Conservation (phyloP, 2,329 filamentous ascomycete genomes). For the Phyllosticta paracitricarpa region DNA sequence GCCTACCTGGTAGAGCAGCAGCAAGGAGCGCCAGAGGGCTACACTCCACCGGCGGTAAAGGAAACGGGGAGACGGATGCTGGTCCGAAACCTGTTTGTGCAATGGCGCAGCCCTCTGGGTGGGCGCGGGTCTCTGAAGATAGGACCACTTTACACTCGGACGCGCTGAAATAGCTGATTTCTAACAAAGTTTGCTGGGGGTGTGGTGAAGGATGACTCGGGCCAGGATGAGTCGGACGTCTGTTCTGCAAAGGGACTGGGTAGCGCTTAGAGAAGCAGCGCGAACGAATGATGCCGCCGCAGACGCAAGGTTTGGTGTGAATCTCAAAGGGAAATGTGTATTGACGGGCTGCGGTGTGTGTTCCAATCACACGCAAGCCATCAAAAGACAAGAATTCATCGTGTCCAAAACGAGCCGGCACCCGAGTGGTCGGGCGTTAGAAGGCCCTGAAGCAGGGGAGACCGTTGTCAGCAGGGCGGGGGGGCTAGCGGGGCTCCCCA, state of each 20-base stretch:
- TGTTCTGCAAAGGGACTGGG: background rate
- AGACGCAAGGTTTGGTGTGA: too few species aligned
- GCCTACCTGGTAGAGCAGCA: conserved; percentile 53
- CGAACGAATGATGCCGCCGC: too few species aligned
- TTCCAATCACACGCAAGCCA: too few species aligned
- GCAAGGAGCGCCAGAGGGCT: conserved; percentile 34
- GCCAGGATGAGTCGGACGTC: background rate
- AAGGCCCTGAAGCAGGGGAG: background rate
- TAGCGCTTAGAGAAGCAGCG: too few species aligned
- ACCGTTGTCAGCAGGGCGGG: background rate
- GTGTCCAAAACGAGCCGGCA: background rate
- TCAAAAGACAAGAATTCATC: background rate
- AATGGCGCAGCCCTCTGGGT: conserved; percentile 85
- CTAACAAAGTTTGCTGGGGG: background rate
- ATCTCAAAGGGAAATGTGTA: too few species aligned
- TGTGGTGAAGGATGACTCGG: background rate
- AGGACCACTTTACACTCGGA: conserved; percentile 52
- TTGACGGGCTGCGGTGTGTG: too few species aligned
- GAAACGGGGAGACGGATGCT: conserved; percentile 48
- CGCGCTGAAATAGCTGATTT: conserved; percentile 17
- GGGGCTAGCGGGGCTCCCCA: background rate
- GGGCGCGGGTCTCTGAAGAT: conserved; percentile 81
- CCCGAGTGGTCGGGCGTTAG: background rate
- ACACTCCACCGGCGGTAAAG: conserved; percentile 13
- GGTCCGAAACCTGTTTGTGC: conserved; percentile 65